phyloP scores from a whole-genome alignment of 73 alveolate species.

The Uronychia setigera region DNA sequence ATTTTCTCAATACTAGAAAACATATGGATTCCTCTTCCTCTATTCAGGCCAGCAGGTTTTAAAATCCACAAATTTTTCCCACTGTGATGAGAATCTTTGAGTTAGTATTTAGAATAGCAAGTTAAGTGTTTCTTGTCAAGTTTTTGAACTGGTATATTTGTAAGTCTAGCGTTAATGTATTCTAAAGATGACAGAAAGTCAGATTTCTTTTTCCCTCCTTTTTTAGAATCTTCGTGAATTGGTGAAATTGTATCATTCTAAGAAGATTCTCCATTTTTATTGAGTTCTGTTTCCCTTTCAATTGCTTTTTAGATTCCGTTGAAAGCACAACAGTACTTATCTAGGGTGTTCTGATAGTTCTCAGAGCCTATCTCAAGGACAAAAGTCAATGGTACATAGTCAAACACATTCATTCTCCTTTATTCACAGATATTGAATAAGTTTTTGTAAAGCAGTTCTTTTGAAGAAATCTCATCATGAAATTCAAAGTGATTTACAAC shows the following conservation, averaged over 20 bases:
- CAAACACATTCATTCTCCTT: conserved; percentile 19
- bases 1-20: conserved; percentile 69
- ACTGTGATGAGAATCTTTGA: conserved; percentile 22
- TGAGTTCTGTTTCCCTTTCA: no score
- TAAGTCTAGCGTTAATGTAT: neutral
- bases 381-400: conserved; percentile 36
- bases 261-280: no score
- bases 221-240: no score
- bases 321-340: conserved; percentile 10
- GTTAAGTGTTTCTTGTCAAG: neutral
- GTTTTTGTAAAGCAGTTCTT: conserved; percentile 31
- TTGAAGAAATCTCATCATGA: conserved; percentile 32
- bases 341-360: conserved; percentile 12
- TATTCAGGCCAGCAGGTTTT: conserved; percentile 77
- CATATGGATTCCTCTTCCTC: conserved; percentile 90
- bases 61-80: conserved; percentile 76
- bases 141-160: neutral
- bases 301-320: conserved; percentile 17
- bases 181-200: neutral
- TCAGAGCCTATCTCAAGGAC: conserved; percentile 33
- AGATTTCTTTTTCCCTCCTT: neutral
- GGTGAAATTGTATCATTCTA: no score
- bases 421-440: conserved; percentile 15
- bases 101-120: neutral
- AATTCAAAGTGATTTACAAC: conserved; percentile 81